Evolutionary conservation across 306 rosid genomes (phyloP).

Genomic region (Prunus dulcis): DNA sequence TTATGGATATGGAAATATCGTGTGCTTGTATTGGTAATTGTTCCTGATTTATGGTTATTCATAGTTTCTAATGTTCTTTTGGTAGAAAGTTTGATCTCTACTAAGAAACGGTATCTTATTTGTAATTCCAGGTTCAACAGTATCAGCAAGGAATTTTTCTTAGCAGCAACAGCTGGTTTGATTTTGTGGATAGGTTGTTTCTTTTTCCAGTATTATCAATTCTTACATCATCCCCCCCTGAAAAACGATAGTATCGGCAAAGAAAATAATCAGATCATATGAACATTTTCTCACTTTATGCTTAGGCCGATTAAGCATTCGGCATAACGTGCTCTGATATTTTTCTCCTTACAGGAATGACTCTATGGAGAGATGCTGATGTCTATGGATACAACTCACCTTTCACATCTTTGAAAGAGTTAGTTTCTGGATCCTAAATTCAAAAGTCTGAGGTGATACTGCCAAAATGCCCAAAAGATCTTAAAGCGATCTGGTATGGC

Average conservation of each 20-base stretch:
- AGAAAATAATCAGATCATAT: background rate
- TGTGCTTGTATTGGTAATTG: conserved; percentile 66
- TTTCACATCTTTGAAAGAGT: conserved; percentile 30
- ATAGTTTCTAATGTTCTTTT: conserved; percentile 10
- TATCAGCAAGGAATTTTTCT: conserved; percentile 69
- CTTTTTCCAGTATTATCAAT: background rate
- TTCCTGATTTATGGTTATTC: conserved; percentile 11
- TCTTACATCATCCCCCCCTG: background rate
- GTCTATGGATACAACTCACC: conserved; percentile 35
- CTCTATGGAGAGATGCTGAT: conserved; percentile 36
- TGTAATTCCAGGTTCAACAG: conserved; percentile 52
- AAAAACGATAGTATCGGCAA: background rate
- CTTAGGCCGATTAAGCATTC: background rate
- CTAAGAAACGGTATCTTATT: conserved; percentile 10
- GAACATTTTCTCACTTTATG: background rate
- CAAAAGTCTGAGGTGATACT: background rate
- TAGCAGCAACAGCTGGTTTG: conserved; percentile 66
- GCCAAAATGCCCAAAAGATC: background rate
- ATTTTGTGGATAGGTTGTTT: conserved; percentile 64
- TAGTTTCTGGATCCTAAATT: conserved; percentile 29
- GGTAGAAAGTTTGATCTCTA: conserved; percentile 18
- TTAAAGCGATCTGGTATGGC: background rate
- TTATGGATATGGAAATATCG: conserved; percentile 87
- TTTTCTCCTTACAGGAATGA: conserved; percentile 29
- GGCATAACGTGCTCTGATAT: background rate